Base-by-base conservation (phyloP, 345 rosid genomes). In the Microthlaspi erraticum region DNA sequence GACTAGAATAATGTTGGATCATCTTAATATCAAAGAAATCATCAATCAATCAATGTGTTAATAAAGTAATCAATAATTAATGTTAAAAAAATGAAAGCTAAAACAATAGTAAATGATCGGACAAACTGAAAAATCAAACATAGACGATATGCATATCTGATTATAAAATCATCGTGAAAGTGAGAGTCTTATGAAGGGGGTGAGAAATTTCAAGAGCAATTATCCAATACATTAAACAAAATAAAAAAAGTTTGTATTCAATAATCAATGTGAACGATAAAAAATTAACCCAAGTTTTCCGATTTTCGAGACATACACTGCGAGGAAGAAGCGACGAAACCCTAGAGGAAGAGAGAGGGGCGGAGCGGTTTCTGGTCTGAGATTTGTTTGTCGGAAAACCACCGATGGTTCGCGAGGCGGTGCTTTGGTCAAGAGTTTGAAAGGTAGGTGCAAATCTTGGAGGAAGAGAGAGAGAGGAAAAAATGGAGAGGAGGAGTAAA, bases 361-460 rank as follows among this genome's bases (percentile, higher is more conserved):
- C 10, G 58, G 23, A 38, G 31, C 20, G 44, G 48, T 43, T 46
- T 58, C 54, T 68, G 58, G 51, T 44, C 57, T 18, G 46, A 55
- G 53, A 55, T 13, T 68, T 62, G 66, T 29, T 18, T 26, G 26
- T 41, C 79, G 71, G 66, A 56, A 63, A 75, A 63, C 66, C 23
- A 2, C 8, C 18, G 38, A 37, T 62, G 65, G 60, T 48, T 36
- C 54, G 59, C 16, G 58, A 52, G 44, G 59, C 36, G 56, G 59
- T 61, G 46, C 31, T 62, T 36, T 68, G 42, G 68, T 9, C 9
- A 68, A 34, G 57, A 29, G 58, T 68, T 60, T 75, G 73, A 68
- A 68, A 67, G 78, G 78, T 75, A 75, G 78, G 78, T 75, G 64
- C 74, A 68, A 44, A 52, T 16, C 29, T 74, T 74, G 63, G 73